These are phyloP conservation scores for Rhizophora mangle DNA, from an alignment of 345 rosid species.

Conservation along the genomic window DNA sequence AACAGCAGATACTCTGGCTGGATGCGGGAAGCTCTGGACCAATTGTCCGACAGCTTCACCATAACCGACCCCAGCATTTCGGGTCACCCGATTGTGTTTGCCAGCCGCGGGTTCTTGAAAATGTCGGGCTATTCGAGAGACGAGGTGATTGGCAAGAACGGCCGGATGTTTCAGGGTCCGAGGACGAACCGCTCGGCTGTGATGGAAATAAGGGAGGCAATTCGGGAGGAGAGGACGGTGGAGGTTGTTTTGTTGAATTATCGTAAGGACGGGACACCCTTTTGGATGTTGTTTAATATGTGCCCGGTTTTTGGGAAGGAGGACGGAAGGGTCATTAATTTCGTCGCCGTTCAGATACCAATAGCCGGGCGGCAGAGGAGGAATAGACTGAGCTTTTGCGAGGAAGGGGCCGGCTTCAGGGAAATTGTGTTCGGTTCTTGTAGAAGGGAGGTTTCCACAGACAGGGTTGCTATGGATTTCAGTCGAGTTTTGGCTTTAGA, in stretches of 20 bases:
- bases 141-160: slow-evolving; percentile 77
- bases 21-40: slow-evolving; percentile 68
- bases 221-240: slow-evolving; percentile 62
- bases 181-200: slow-evolving; percentile 62
- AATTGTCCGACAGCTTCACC: slow-evolving; percentile 69
- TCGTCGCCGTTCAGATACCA: slow-evolving; percentile 89
- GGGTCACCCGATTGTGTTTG: slow-evolving; percentile 90
- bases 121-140: slow-evolving; percentile 65
- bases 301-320: slow-evolving; percentile 56
- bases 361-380: slow-evolving; percentile 28
- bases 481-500: slow-evolving; percentile 41
- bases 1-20: slow-evolving; percentile 45
- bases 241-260: slow-evolving; percentile 71
- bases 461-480: slow-evolving; percentile 35
- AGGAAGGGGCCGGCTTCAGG: slow-evolving; percentile 33
- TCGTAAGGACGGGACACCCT: slow-evolving; percentile 80
- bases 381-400: slow-evolving; percentile 36
- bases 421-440: slow-evolving; percentile 68
- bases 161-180: slow-evolving; percentile 78
- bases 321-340: slow-evolving; percentile 64
- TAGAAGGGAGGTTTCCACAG: slow-evolving; percentile 71
- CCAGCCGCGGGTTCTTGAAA: slow-evolving; percentile 70
- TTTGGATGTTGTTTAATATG: slow-evolving; percentile 86
- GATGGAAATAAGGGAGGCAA: slow-evolving; percentile 82
- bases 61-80: slow-evolving; percentile 79